phyloP scores from a whole-genome alignment of 257 asterid species.

The Lithospermum erythrorhizon region DNA sequence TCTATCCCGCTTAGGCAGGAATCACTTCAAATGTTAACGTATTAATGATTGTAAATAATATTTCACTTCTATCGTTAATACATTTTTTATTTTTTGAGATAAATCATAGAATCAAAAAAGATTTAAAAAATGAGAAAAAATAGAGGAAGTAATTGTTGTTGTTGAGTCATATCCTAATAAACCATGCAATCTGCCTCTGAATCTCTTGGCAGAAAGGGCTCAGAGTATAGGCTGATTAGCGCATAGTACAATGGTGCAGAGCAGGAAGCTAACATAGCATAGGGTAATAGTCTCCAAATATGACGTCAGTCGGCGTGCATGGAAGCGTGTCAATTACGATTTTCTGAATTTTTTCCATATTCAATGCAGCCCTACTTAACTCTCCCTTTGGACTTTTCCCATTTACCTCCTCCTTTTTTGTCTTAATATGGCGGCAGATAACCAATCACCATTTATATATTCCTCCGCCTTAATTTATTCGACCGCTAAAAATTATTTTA shows the following conservation, averaged over 20 bases:
- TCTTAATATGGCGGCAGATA: slow-evolving; percentile 11
- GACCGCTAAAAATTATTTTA: too few species aligned
- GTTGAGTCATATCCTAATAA: neutral
- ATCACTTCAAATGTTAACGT: too few species aligned
- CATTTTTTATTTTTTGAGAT: too few species aligned
- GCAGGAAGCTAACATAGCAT: too few species aligned
- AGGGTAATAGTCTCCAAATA: neutral
- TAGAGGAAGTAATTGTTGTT: too few species aligned
- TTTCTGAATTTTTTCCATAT: slow-evolving; percentile 9
- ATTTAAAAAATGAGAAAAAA: too few species aligned
- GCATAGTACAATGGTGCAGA: neutral
- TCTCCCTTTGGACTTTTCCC: slow-evolving; percentile 13
- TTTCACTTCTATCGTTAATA: too few species aligned
- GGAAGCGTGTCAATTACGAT: slow-evolving; percentile 28
- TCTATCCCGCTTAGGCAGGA: too few species aligned
- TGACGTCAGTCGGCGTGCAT: slow-evolving; percentile 50
- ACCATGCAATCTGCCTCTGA: slow-evolving; percentile 22
- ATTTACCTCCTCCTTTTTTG: neutral
- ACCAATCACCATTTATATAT: neutral
- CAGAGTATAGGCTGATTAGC: slow-evolving; percentile 5
- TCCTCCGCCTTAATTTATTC: too few species aligned
- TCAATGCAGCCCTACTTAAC: slow-evolving; percentile 7
- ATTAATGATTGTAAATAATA: too few species aligned
- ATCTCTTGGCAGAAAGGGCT: slow-evolving; percentile 12
- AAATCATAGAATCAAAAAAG: too few species aligned